Evolutionary conservation across 768 basidiomycete genomes (phyloP), one percentile per base, ranked within the genome.

Genomic region (Auricularia cornea): DNA sequence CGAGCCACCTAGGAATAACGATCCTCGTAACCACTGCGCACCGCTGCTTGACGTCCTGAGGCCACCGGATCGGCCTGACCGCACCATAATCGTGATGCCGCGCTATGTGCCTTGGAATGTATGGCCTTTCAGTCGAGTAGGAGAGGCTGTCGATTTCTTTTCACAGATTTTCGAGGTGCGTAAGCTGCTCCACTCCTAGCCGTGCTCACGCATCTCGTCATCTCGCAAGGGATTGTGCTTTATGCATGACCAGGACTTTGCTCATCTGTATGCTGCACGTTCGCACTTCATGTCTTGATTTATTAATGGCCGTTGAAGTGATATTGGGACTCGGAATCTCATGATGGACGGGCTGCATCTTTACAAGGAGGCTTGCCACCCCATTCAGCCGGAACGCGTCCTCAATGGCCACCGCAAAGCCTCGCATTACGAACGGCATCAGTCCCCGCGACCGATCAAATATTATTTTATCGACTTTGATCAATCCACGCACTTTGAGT

Each of bases 181-280:
- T 20, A 18, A 2, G 35, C n/a, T n/a, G n/a, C n/a, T n/a, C 18
- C 38, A 18, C 38, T 40, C 38, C 38, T 18, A 8, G 8, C 38
- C 38, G 8, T 8, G 8, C 18, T 40, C 18, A 40, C 38, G 38
- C n/a, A n/a, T n/a, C 38, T 18, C 38, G 38, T 40, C 18, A 40
- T 8, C 38, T 40, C 8, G 38, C 8, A 40, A 48, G 76, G 75
- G 76, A 0, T 61, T 79, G 3, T 65, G 71, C 56, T 78, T 77
- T 63, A 74, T 79, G 68, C 79, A 80, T 63, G 62, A 67, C 1
- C 69, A 77, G 32, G 66, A 68, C 20, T 67, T 78, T 1, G 78
- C 77, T 4, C 79, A 79, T 60, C 66, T 48, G 44, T 48, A 23
- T 6, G 44, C 18, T 18, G 38, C 8, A 48, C 12, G 6, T 48